phyloP scores from a whole-genome alignment of 148 eudicot genomes.

The Vaccinium darrowii region DNA sequence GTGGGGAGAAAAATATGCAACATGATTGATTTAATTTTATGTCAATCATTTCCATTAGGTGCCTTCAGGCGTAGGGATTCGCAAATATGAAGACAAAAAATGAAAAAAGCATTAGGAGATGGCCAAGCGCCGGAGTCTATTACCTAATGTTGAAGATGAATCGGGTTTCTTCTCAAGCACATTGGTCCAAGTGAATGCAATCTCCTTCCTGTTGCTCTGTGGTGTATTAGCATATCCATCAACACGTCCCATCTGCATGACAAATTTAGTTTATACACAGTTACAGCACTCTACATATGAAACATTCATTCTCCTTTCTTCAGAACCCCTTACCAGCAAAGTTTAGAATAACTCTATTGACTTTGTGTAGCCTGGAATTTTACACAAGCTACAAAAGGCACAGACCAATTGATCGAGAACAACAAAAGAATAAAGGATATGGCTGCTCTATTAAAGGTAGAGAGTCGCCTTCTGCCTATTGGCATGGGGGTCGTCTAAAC shows the following conservation, averaged over 20 bases:
- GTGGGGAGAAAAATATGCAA: background rate
- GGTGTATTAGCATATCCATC: conserved; percentile 63
- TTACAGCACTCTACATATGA: background rate
- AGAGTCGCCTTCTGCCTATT: background rate
- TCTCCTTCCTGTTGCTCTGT: conserved; percentile 56
- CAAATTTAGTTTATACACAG: background rate
- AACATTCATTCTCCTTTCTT: background rate
- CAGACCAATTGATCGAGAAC: background rate
- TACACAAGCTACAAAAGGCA: background rate
- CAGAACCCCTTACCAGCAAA: background rate
- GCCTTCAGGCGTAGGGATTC: background rate
- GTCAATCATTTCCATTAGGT: background rate
- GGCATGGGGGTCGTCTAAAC: background rate
- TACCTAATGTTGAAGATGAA: conserved; percentile 50
- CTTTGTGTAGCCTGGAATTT: background rate
- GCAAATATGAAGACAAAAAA: background rate
- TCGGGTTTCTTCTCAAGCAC: conserved; percentile 55
- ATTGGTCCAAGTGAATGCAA: conserved; percentile 74
- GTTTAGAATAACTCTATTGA: background rate
- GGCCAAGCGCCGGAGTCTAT: background rate
- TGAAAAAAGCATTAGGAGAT: background rate
- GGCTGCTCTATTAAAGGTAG: background rate
- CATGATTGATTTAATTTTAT: background rate
- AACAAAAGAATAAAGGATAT: background rate
- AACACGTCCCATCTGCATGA: conserved; percentile 75